Evolutionary conservation across 331 rosid genomes (phyloP), one percentile per base, ranked within the genome.

Genomic region (Rosa hybrid): DNA sequence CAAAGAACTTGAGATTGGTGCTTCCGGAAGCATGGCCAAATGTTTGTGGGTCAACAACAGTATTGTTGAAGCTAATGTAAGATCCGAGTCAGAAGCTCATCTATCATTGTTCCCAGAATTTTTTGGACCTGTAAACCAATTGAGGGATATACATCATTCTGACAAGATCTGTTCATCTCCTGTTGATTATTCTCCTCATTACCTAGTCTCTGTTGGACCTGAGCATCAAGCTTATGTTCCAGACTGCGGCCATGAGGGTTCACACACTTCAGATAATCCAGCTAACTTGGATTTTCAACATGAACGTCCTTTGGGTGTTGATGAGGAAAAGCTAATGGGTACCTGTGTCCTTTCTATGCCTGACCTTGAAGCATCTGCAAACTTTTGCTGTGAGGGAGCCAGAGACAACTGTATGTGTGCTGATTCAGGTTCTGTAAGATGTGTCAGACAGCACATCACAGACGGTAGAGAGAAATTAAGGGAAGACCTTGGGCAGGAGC

Each of bases 131-230:
- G 82, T 41, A 68, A 39, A 79, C 75, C 83, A 56, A 21, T 30
- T 71, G 44, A 79, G 68, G 71, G 72, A 80, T 74, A 60, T 81
- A 16, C 72, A 73, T 78, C 85, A 74, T 25, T 76, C 81, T 14
- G 74, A 85, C 34, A 73, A 76, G 25, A 67, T 46, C 59, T 41
- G 41, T 57, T 77, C 69, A 63, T 71, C 88, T 73, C 71, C 57
- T 51, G 77, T 72, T 30, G 78, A 71, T 71, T 71, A 51, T 79
- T 81, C 84, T 79, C 70, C 77, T 65, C 78, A 9, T 72, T 71
- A 65, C 68, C 76, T 42, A 12, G 88, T 85, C 82, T 65, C 88
- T 39, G 42, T 85, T 41, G 88, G 88, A n/a, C 86, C 81, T 38
- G 76, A 70, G 72, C 84, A 85, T 71, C 88, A 85, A 79, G 83